A percentile compares a stretch with the other conserved stretches of the same genome.
These are phyloP conservation scores for Penicillium capsulatum DNA, from an alignment of 2,329 filamentous ascomycete genomes.

Conservation along the genomic window DNA sequence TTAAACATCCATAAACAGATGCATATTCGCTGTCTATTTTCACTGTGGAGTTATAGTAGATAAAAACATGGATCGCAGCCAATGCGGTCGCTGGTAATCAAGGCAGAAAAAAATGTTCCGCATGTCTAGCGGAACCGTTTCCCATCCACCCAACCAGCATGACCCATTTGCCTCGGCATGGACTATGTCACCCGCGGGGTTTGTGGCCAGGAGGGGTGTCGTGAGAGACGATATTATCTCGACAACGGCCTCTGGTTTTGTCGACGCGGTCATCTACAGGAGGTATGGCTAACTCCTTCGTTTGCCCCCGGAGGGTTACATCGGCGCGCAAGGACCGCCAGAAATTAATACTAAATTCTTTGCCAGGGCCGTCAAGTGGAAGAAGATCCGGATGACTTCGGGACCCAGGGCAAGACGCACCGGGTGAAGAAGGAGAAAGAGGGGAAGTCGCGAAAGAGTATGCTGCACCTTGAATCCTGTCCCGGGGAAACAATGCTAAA, in stretches of 20 bases:
- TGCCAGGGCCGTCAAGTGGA: conserved; percentile 44
- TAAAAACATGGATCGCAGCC: conserved; percentile 1
- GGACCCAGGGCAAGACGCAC: conserved; percentile 56
- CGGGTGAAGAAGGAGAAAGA: conserved; percentile 53
- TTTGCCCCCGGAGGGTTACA: too few relatives aligned
- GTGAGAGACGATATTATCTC: conserved; percentile 66
- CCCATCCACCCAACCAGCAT: conserved; percentile 24
- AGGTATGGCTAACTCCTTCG: conserved; percentile 48
- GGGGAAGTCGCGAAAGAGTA: conserved; percentile 51
- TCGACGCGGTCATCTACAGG: conserved; percentile 72
- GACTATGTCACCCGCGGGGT: conserved; percentile 45
- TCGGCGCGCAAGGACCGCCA: conserved; percentile 10
- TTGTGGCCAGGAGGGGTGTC: conserved; percentile 62
- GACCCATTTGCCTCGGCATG: conserved; percentile 32
- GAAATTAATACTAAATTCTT: conserved; percentile 7
- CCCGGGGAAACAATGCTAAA: not conserved
- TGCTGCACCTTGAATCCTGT: conserved; percentile 12
- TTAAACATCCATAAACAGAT: too few relatives aligned
- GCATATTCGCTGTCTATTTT: too few relatives aligned
- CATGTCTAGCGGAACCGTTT: conserved; percentile 3
- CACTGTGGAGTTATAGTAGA: not conserved
- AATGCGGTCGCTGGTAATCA: conserved; percentile 18
- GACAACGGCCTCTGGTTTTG: conserved; percentile 77
- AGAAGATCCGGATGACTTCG: conserved; percentile 66
- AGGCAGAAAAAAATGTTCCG: conserved; percentile 22